Conservation (phyloP, 257 asterid genomes). For the Coffea canephora region DNA sequence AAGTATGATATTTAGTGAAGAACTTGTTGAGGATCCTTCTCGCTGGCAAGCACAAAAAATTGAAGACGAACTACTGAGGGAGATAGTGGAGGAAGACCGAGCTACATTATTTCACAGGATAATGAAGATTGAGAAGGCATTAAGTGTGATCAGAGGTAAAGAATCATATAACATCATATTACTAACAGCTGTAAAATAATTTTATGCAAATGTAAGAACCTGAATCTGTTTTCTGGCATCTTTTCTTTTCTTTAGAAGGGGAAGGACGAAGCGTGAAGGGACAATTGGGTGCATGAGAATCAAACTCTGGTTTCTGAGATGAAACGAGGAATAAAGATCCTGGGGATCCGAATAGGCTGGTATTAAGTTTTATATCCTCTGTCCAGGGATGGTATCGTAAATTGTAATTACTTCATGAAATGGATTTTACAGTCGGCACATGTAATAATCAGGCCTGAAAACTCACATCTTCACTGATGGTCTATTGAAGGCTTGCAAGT, state of each 20-base stretch:
- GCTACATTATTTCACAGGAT: slow-evolving; percentile 77
- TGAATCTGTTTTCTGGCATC: neutral
- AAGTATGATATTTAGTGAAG: slow-evolving; percentile 96
- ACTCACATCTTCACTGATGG: neutral
- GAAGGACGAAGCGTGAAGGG: neutral
- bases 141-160: slow-evolving; percentile 73
- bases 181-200: neutral
- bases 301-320: too few relatives aligned
- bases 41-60: slow-evolving; percentile 96
- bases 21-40: slow-evolving; percentile 83
- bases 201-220: neutral
- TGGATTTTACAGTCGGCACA: neutral
- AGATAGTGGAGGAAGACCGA: slow-evolving; percentile 94
- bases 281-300: neutral
- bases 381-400: neutral
- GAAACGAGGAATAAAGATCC: neutral
- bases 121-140: slow-evolving; percentile 97
- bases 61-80: slow-evolving; percentile 85
- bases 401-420: neutral
- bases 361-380: neutral
- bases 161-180: slow-evolving; percentile 15
- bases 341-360: neutral
- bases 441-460: neutral
- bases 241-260: neutral
- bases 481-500: neutral